phyloP scores from a whole-genome alignment of 2,329 filamentous ascomycete species.

The Trichoderma sp. region DNA sequence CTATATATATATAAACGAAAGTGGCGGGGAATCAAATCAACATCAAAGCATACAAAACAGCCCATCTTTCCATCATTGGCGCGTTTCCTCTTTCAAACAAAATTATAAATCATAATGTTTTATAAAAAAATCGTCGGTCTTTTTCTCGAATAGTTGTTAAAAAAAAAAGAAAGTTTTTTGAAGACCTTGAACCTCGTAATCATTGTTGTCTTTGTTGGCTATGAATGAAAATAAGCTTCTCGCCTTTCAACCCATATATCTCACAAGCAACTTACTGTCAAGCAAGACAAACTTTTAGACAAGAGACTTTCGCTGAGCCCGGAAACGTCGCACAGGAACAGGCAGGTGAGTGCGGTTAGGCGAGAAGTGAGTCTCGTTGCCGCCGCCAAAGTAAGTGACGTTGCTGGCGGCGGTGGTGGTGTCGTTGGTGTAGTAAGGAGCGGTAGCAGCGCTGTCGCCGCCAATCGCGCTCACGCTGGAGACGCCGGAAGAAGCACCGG shows the following conservation, averaged over 20 bases:
- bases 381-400: slow-evolving; percentile 1
- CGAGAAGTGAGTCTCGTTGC: slow-evolving; percentile 7
- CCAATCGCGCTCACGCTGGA: not conserved
- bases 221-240: not conserved
- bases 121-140: not conserved
- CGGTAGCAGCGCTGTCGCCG: not conserved
- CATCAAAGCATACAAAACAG: slow-evolving; percentile 12
- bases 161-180: not conserved
- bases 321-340: slow-evolving; percentile 17
- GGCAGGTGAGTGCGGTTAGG: not conserved
- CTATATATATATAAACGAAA: slow-evolving; percentile 10
- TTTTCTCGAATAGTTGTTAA: not conserved
- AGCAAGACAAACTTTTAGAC: not conserved
- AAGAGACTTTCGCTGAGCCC: not conserved
- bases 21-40: slow-evolving; percentile 22
- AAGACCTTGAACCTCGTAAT: not conserved
- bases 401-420: not conserved
- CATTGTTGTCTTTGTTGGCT: not conserved
- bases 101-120: slow-evolving; percentile 21
- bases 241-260: no score
- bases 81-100: slow-evolving; percentile 9
- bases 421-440: not conserved
- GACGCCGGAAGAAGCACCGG: not conserved
- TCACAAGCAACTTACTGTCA: not conserved
- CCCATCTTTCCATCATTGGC: slow-evolving; percentile 1